Base-by-base conservation (phyloP, 2,329 filamentous ascomycete species). In the Pseudocercospora vitis region DNA sequence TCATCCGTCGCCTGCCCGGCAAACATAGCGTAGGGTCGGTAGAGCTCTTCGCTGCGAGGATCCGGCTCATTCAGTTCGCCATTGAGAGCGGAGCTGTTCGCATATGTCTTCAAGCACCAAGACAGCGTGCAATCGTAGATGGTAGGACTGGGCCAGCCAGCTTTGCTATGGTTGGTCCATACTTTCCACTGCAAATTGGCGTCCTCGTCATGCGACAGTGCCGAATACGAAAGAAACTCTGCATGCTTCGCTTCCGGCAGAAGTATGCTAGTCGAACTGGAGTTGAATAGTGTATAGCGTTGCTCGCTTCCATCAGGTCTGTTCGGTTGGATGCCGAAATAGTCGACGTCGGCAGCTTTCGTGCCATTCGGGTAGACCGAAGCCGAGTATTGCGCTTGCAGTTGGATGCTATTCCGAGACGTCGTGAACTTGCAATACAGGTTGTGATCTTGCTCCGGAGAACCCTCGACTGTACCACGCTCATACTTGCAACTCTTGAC, bases 71-170 rank as follows among this genome's bases (percentile, higher is more conserved):
- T 16, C 7, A 46, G 28, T 9, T 19, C 21, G 42, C 42, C 42
- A 9, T 46, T 46, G 8, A 28, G 14, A 2, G 28, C 21, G 42
- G 42, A 46, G 14, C 14, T 21, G 8, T n/a, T 26, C 11, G 24
- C 42, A 21, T 46, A 46, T 18, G 28, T 32, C 24, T 46, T 46
- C 14, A 32, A 12, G 42, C 42, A 46, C 42, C 42, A 46, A 14
- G 24, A 32, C 7, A 46, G 24, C n/a, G 23, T n/a, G 11, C 42
- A 46, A 7, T 46, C 24, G n/a, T 29, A 29, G 1, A 46, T 9
- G 1, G n/a, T 46, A 7, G 24, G 28, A n/a, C 12, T 21, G 9
- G 42, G 42, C 42, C 42, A 46, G 14, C 42, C 24, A 18, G 23
- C 24, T 28, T 16, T 29, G 24, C 42, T 42, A 21, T 42, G 21